A percentile compares a stretch with the other conserved stretches of the same genome.
These are phyloP conservation scores for Globisporangium uncinulatum DNA, from an alignment of 352 stramenopile genomes.

Conservation along the genomic window DNA sequence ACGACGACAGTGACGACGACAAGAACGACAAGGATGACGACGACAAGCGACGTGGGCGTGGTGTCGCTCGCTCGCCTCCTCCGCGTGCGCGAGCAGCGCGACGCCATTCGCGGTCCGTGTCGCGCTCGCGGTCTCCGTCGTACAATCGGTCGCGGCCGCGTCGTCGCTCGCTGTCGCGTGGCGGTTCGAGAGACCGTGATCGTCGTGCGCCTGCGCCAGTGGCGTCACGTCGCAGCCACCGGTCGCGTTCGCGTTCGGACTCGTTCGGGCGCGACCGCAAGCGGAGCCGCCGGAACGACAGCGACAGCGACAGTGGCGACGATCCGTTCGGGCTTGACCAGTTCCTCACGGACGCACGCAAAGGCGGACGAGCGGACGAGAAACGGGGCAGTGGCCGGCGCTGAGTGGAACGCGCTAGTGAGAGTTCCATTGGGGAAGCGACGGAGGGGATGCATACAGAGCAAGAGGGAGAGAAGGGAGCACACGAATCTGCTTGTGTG, in stretches of 20 bases:
- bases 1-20: conserved; percentile 26
- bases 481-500: neutral
- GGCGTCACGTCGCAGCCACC: conserved; percentile 12
- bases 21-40: neutral
- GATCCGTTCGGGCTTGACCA: conserved; percentile 85
- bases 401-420: conserved; percentile 2
- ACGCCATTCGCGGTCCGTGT: conserved; percentile 92
- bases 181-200: conserved; percentile 12
- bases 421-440: no score
- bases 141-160: conserved; percentile 39
- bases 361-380: conserved; percentile 19
- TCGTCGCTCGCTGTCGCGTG: conserved; percentile 22
- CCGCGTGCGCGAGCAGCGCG: conserved; percentile 10
- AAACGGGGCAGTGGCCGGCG: conserved; percentile 24
- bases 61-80: conserved; percentile 14
- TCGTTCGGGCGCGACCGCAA: conserved; percentile 36
- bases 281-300: conserved; percentile 24
- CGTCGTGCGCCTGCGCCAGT: neutral
- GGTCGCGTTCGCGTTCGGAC: conserved; percentile 33
- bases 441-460: neutral
- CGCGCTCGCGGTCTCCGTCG: conserved; percentile 91
- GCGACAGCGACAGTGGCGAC: conserved; percentile 43
- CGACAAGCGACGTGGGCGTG: neutral
- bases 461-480: neutral
- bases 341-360: conserved; percentile 74